Evolutionary conservation across 768 basidiomycete genomes (phyloP).

Genomic region (Daedaleopsis sinensis): DNA sequence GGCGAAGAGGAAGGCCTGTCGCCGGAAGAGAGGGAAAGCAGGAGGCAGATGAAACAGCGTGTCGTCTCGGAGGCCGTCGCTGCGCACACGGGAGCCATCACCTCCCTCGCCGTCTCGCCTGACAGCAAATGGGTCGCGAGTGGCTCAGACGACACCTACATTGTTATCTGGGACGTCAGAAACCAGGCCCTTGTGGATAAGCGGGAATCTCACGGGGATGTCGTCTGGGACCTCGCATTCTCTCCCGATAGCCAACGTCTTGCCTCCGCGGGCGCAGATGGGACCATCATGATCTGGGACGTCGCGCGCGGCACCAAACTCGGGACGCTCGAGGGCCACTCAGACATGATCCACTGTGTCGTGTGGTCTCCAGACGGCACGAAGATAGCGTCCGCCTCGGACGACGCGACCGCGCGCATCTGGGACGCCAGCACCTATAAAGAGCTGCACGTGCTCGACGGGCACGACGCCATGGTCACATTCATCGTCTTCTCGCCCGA

Average conservation of each 20-base stretch:
- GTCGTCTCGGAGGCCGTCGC: not conserved
- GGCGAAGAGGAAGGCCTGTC: not conserved
- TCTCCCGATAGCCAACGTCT: conserved; percentile 20
- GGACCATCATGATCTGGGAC: conserved; percentile 5
- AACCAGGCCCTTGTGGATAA: not conserved
- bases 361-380: conserved; percentile 20
- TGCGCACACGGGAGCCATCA: conserved; percentile 1
- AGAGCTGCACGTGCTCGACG: conserved; percentile 2
- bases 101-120: conserved; percentile 13
- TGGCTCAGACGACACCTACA: conserved; percentile 12
- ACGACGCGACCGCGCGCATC: conserved; percentile 42
- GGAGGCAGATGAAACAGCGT: not conserved
- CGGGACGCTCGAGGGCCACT: conserved; percentile 12
- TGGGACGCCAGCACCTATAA: conserved; percentile 16
- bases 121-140: conserved; percentile 14
- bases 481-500: conserved; percentile 18
- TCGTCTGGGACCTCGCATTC: conserved; percentile 21
- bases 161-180: conserved; percentile 16
- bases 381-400: conserved; percentile 45
- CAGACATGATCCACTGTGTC: not conserved
- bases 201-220: conserved; percentile 16
- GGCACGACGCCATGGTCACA: conserved; percentile 11
- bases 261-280: conserved; percentile 12
- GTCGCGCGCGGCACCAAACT: conserved; percentile 2
- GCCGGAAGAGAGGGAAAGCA: not conserved